Conservation (phyloP, 2,329 filamentous ascomycete genomes). For the Teratosphaeria destructans region DNA sequence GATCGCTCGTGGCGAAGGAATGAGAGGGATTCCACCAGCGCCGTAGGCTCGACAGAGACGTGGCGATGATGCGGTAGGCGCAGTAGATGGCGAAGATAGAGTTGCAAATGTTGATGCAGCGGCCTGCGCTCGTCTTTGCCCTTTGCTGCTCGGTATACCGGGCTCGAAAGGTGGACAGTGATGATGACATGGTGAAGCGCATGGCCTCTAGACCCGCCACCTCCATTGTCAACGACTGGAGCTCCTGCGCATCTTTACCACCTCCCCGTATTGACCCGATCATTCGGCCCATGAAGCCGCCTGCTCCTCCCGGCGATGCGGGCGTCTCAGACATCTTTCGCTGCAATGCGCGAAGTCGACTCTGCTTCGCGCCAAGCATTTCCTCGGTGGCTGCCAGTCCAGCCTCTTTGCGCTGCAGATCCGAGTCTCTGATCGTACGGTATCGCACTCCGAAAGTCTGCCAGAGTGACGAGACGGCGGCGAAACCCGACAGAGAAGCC, state of each 20-base stretch:
- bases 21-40: slow-evolving; percentile 37
- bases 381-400: slow-evolving; percentile 70
- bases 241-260: slow-evolving; percentile 44
- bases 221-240: slow-evolving; percentile 55
- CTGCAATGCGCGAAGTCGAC: slow-evolving; percentile 59
- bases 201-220: slow-evolving; percentile 72
- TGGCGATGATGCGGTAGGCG: slow-evolving; percentile 70
- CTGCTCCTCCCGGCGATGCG: slow-evolving; percentile 15
- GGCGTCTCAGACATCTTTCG: slow-evolving; percentile 44
- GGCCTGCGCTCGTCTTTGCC: slow-evolving; percentile 57
- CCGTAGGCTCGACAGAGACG: slow-evolving; percentile 55
- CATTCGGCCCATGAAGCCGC: slow-evolving; percentile 62
- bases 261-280: slow-evolving; percentile 61
- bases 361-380: slow-evolving; percentile 66
- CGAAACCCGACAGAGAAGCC: slow-evolving; percentile 80
- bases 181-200: slow-evolving; percentile 58
- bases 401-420: slow-evolving; percentile 66
- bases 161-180: slow-evolving; percentile 52
- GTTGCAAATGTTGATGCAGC: slow-evolving; percentile 51
- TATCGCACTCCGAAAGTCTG: slow-evolving; percentile 63
- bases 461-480: slow-evolving; percentile 80
- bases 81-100: slow-evolving; percentile 73
- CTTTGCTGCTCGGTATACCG: slow-evolving; percentile 55
- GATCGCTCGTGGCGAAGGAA: slow-evolving; percentile 57
- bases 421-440: slow-evolving; percentile 52